Conservation (phyloP, 1,284 basidiomycete species). For the Trichosporon sp. region DNA sequence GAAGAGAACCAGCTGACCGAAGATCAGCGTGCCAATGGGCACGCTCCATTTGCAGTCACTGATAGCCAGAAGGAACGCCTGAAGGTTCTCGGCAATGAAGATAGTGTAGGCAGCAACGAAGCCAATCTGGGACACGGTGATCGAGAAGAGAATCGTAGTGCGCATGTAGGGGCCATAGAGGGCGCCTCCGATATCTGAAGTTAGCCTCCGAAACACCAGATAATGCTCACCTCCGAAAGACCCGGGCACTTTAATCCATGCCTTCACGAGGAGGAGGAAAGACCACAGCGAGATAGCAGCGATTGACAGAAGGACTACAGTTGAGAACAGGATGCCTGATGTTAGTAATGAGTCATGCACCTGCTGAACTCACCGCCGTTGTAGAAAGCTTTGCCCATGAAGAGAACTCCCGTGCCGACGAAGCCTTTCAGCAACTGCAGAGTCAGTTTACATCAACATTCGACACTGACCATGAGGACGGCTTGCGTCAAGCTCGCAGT, state of each 20-base stretch:
- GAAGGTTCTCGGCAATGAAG: conserved; percentile 90
- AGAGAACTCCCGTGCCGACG: conserved; percentile 91
- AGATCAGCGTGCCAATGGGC: conserved; percentile 72
- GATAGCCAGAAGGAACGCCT: conserved; percentile 78
- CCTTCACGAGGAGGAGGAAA: conserved; percentile 84
- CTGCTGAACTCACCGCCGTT: conserved; percentile 64
- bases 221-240: conserved; percentile 74
- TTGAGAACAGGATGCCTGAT: conserved; percentile 74
- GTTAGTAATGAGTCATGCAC: background rate
- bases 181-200: conserved; percentile 76
- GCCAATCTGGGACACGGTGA: conserved; percentile 80
- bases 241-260: conserved; percentile 82
- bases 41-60: conserved; percentile 69
- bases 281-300: conserved; percentile 87
- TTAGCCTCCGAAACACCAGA: conserved; percentile 5
- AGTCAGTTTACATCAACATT: background rate
- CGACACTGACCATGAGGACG: conserved; percentile 68
- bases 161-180: conserved; percentile 94
- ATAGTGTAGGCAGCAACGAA: conserved; percentile 76
- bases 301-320: conserved; percentile 69
- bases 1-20: conserved; percentile 78
- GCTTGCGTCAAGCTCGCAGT: conserved; percentile 84
- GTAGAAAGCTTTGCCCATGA: conserved; percentile 94
- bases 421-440: conserved; percentile 83
- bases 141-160: conserved; percentile 77